Percentiles rank a stretch among this genome's conserved stretches.
phyloP scores from a whole-genome alignment of 805 yeast species.

The Kodamaea lidongshanica region DNA sequence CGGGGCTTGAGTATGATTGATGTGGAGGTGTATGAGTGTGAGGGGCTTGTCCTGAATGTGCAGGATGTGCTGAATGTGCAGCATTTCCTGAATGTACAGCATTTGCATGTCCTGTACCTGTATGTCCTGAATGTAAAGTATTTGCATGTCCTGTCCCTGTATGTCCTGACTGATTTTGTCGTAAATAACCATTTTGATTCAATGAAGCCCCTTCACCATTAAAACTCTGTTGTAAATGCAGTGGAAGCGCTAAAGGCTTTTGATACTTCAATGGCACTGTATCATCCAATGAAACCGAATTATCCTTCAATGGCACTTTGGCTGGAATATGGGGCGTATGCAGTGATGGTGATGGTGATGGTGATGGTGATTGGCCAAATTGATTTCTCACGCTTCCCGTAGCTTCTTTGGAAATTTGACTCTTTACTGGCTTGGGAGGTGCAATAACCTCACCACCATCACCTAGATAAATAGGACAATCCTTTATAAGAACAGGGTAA shows the following conservation, averaged over 20 bases:
- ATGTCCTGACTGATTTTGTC: not conserved
- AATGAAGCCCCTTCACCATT: too few species aligned
- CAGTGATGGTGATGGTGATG: too few species aligned
- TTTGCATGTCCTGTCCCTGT: not conserved
- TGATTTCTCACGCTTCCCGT: not conserved
- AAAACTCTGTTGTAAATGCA: not conserved
- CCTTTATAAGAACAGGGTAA: too few species aligned
- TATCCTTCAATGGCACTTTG: too few species aligned
- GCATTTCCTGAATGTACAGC: too few species aligned
- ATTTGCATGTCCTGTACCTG: too few species aligned
- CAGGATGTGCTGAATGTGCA: too few species aligned
- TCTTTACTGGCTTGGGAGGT: not conserved
- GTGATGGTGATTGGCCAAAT: not conserved
- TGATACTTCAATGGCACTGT: constrained; percentile 1
- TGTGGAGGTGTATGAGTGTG: not conserved
- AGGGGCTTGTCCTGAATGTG: too few species aligned
- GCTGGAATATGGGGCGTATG: too few species aligned
- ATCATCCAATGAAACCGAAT: too few species aligned
- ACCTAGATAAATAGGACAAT: too few species aligned
- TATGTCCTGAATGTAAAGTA: not conserved
- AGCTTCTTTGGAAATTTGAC: not conserved
- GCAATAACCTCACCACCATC: not conserved
- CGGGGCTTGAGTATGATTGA: not conserved
- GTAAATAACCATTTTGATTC: not conserved
- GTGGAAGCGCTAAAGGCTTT: constrained; percentile 2